Evolutionary conservation across 2,329 filamentous ascomycete genomes (phyloP).

Genomic region (Ilyonectria mors-panacis): DNA sequence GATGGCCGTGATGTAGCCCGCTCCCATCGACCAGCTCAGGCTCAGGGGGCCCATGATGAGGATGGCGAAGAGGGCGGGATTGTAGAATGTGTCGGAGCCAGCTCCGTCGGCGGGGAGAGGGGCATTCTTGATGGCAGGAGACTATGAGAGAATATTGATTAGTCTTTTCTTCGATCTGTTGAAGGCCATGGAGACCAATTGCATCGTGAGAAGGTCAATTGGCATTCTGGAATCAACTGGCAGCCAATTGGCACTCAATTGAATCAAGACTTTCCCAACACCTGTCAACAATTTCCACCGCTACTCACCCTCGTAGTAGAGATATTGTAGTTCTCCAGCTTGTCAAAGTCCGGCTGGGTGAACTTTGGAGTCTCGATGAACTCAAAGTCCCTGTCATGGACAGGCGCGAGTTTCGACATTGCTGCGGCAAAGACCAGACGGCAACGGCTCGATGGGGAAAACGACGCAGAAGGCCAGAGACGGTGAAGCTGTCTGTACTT

Average conservation of each 20-base stretch:
- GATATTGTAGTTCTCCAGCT: constrained; percentile 72
- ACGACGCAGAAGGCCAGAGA: neutral
- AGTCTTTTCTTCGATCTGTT: neutral
- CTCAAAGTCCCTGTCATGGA: constrained; percentile 55
- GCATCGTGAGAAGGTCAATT: neutral
- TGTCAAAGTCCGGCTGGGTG: constrained; percentile 72
- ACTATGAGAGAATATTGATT: constrained; percentile 37
- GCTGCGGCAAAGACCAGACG: constrained; percentile 27
- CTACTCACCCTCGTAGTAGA: constrained; percentile 55
- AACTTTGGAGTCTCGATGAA: constrained; percentile 59
- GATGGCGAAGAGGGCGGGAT: constrained; percentile 79
- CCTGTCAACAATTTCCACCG: constrained; percentile 10
- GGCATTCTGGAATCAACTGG: neutral
- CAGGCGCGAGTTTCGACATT: constrained; percentile 52
- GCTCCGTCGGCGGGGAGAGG: constrained; percentile 91
- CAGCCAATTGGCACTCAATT: neutral
- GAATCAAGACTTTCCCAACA: neutral
- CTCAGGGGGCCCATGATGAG: constrained; percentile 82
- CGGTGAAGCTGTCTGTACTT: neutral
- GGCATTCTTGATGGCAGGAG: constrained; percentile 88
- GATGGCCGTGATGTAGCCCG: constrained; percentile 89
- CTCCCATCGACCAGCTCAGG: constrained; percentile 87
- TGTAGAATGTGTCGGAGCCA: constrained; percentile 89
- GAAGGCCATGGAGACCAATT: neutral
- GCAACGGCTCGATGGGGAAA: constrained; percentile 43